These are phyloP conservation scores for Paxillus ammoniavirescens DNA, from an alignment of 768 basidiomycete genomes.

Conservation along the genomic window DNA sequence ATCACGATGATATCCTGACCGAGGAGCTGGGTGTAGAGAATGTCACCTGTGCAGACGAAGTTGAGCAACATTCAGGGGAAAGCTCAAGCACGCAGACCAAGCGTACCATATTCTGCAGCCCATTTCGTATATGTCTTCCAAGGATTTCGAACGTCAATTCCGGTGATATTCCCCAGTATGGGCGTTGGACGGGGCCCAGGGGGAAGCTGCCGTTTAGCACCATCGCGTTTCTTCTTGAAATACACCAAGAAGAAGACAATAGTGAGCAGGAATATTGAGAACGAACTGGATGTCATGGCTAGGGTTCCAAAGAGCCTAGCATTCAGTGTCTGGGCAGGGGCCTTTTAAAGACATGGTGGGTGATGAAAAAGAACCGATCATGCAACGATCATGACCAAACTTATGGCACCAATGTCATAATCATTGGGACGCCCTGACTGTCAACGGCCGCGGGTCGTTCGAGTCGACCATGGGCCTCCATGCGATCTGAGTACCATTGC, in stretches of 20 bases:
- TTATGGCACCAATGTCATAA: too few relatives aligned
- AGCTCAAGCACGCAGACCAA: background rate
- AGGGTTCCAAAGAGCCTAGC: background rate
- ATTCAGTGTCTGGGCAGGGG: background rate
- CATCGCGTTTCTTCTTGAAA: background rate
- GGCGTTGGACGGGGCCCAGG: slow-evolving; percentile 9
- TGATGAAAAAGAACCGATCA: too few relatives aligned
- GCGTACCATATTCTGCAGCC: slow-evolving; percentile 7
- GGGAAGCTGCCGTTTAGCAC: background rate
- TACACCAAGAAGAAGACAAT: background rate
- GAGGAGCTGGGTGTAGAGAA: slow-evolving; percentile 9
- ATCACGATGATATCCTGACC: slow-evolving; percentile 13
- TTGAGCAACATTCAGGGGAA: background rate
- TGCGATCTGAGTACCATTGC: too few relatives aligned
- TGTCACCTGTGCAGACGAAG: slow-evolving; percentile 2
- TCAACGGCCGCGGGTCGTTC: too few relatives aligned
- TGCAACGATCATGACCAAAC: too few relatives aligned
- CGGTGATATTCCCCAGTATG: slow-evolving; percentile 5
- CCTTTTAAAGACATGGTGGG: background rate
- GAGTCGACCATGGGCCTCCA: too few relatives aligned
- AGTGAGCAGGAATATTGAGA: background rate
- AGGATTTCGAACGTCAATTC: slow-evolving; percentile 3
- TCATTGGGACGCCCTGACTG: too few relatives aligned
- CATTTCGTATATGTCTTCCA: slow-evolving; percentile 14
- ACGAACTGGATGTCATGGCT: background rate